Conservation (phyloP, 1,284 basidiomycete genomes). For the Kalmanozyma brasiliensis region DNA sequence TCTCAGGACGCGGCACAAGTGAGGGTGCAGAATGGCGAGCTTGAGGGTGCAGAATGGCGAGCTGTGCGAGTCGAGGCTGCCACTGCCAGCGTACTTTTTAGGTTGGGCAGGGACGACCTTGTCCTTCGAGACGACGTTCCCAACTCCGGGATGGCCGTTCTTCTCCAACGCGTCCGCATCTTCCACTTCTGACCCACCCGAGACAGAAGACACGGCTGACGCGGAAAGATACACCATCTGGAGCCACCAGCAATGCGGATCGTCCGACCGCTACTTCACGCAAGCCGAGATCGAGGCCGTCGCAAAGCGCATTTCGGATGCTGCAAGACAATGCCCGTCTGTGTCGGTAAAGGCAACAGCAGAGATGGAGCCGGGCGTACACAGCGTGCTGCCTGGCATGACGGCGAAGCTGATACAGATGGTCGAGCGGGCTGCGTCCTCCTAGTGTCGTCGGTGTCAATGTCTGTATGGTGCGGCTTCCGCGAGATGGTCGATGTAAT, state of each 20-base stretch:
- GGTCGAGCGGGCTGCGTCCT: slow-evolving; percentile 9
- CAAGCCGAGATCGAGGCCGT: slow-evolving; percentile 12
- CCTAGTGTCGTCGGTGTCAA: neutral
- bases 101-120: slow-evolving; percentile 17
- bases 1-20: neutral
- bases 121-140: slow-evolving; percentile 8
- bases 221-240: slow-evolving; percentile 3
- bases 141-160: slow-evolving; percentile 7
- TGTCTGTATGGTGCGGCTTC: neutral
- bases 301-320: slow-evolving; percentile 5
- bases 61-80: slow-evolving; percentile 2
- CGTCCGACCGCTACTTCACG: slow-evolving; percentile 25
- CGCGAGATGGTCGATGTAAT: slow-evolving; percentile 1
- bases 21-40: slow-evolving; percentile 1
- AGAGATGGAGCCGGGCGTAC: slow-evolving; percentile 22
- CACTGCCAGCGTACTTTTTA: slow-evolving; percentile 12
- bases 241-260: slow-evolving; percentile 23
- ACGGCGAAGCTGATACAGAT: slow-evolving; percentile 20
- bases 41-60: neutral
- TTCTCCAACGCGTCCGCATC: neutral
- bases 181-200: too few species aligned
- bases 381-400: slow-evolving; percentile 21
- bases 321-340: neutral
- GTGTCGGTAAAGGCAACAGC: slow-evolving; percentile 1
- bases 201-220: neutral